phyloP scores from a whole-genome alignment of 768 basidiomycete species.

The Leccinum olivaceopallidum region DNA sequence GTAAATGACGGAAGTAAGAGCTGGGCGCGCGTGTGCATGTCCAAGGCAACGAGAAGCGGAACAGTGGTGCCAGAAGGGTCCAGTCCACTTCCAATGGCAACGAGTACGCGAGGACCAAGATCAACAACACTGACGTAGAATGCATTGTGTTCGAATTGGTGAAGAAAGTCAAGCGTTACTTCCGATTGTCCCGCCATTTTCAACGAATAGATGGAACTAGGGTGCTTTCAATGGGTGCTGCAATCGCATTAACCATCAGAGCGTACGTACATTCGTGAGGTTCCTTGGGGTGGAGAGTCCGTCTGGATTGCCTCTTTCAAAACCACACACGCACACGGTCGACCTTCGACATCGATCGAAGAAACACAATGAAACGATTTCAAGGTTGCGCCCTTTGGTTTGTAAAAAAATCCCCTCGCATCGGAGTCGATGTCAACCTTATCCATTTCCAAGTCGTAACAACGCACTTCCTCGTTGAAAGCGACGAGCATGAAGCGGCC shows the following conservation, averaged over 20 bases:
- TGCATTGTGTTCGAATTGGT: slow-evolving; percentile 7
- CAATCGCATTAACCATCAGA: not conserved
- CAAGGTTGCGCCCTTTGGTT: not conserved
- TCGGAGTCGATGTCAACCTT: no score
- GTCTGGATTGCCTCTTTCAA: slow-evolving; percentile 1
- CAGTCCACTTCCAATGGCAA: slow-evolving; percentile 1
- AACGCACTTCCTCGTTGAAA: slow-evolving; percentile 13
- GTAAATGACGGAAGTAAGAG: slow-evolving; percentile 3
- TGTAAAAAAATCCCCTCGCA: slow-evolving; percentile 10
- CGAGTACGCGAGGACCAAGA: slow-evolving; percentile 21
- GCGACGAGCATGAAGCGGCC: slow-evolving; percentile 18
- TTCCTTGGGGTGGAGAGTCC: not conserved
- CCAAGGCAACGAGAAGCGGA: slow-evolving; percentile 11
- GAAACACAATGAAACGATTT: slow-evolving; percentile 12
- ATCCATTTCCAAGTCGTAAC: slow-evolving; percentile 12
- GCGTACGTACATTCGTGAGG: slow-evolving; percentile 7
- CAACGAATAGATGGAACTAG: slow-evolving; percentile 14
- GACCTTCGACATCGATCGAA: slow-evolving; percentile 13
- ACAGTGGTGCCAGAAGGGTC: no score
- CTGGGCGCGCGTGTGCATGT: slow-evolving; percentile 13
- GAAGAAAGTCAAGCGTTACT: slow-evolving; percentile 11
- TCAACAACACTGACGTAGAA: not conserved
- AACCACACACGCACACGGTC: slow-evolving; percentile 15
- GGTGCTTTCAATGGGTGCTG: not conserved
- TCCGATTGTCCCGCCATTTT: slow-evolving; percentile 1